Conservation (phyloP, 2,329 filamentous ascomycete species). For the Coniochaeta sp. region DNA sequence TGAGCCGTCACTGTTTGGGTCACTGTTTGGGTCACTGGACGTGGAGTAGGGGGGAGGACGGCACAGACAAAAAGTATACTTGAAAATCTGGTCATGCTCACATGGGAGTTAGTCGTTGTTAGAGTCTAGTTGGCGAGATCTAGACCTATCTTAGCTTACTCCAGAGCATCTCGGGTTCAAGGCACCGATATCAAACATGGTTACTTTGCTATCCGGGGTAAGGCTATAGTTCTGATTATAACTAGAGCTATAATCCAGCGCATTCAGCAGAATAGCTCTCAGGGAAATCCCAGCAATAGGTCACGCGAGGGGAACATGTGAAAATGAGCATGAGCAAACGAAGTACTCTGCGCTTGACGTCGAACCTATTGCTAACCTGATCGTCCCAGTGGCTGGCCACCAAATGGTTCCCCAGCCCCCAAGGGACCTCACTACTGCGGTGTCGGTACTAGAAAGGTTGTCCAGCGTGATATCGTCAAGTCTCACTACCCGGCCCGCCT, state of each 20-base stretch:
- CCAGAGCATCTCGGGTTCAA: not conserved
- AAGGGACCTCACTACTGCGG: slow-evolving; percentile 97
- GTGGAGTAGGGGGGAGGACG: slow-evolving; percentile 7
- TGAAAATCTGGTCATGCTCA: not conserved
- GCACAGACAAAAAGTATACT: not conserved
- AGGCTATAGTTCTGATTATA: not conserved
- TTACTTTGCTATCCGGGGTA: not conserved
- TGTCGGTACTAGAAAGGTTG: slow-evolving; percentile 94
- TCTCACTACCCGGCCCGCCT: slow-evolving; percentile 44
- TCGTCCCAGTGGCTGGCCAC: slow-evolving; percentile 40
- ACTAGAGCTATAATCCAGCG: not conserved
- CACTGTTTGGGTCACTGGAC: slow-evolving; percentile 17
- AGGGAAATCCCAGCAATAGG: not conserved
- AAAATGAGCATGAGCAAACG: not conserved
- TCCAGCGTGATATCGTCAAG: slow-evolving; percentile 96
- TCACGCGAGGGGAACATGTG: not conserved
- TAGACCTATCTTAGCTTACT: not conserved
- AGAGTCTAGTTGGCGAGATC: not conserved
- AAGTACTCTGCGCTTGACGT: slow-evolving; percentile 23
- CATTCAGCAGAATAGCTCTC: not conserved
- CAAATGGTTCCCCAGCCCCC: slow-evolving; percentile 81
- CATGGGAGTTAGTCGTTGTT: not conserved
- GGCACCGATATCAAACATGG: not conserved
- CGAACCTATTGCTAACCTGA: no score
- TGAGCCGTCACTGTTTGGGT: slow-evolving; percentile 15